Conservation (phyloP, 2,329 filamentous ascomycete genomes). For the Fusarium sacchari region DNA sequence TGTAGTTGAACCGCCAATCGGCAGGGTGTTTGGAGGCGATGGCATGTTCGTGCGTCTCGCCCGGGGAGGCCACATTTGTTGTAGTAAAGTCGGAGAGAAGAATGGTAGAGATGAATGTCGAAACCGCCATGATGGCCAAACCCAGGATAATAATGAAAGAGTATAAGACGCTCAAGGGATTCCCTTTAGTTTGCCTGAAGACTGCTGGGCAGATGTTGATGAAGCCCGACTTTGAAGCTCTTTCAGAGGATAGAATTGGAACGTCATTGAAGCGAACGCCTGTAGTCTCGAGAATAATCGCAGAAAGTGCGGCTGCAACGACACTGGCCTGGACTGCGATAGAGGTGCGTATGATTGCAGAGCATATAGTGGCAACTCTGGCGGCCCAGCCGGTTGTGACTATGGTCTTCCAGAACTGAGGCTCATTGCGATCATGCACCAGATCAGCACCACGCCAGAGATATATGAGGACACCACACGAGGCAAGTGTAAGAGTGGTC, state of each 20-base stretch:
- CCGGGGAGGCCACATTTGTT: background rate
- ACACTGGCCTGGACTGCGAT: background rate
- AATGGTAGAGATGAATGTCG: conserved; percentile 15
- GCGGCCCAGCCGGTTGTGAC: background rate
- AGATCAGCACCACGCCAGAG: background rate
- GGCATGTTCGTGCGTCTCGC: background rate
- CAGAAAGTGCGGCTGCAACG: background rate
- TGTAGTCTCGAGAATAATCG: conserved; percentile 3
- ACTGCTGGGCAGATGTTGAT: background rate
- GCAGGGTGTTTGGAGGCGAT: background rate
- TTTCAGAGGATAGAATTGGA: background rate
- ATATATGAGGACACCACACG: background rate
- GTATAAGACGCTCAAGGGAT: background rate
- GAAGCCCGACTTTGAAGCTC: background rate
- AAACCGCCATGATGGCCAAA: background rate
- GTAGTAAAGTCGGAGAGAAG: conserved; percentile 10
- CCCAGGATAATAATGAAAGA: background rate
- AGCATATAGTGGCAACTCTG: too few relatives aligned
- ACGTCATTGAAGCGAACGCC: background rate
- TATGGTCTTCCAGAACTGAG: background rate
- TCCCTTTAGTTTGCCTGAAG: background rate
- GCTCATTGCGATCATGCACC: background rate
- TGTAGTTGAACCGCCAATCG: background rate
- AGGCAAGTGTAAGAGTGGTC: background rate
- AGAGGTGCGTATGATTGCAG: background rate